These are phyloP conservation scores for Galium porrigens DNA, from an alignment of 305 asterid genomes.

Conservation along the genomic window DNA sequence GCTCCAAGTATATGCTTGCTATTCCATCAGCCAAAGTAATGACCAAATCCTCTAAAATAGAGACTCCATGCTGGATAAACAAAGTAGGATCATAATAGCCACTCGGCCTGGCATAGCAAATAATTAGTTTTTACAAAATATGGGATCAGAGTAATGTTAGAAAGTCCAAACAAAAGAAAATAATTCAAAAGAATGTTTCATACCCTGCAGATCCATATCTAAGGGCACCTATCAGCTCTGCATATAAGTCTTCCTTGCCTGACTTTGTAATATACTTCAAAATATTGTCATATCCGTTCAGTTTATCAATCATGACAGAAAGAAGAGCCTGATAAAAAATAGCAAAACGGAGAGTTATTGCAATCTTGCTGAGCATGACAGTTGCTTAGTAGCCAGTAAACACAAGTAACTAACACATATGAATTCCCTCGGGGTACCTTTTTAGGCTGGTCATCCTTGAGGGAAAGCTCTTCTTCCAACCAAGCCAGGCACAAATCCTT, in stretches of 20 bases:
- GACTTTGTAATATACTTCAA: conserved; percentile 58
- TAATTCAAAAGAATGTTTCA: not conserved
- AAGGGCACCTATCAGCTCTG: conserved; percentile 63
- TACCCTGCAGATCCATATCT: conserved; percentile 69
- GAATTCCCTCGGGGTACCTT: conserved; percentile 34
- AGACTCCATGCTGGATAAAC: conserved; percentile 60
- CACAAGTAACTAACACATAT: not conserved
- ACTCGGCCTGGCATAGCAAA: conserved; percentile 40
- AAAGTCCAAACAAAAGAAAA: conserved; percentile 1
- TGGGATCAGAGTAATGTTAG: not conserved
- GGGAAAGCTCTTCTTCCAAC: conserved; percentile 71
- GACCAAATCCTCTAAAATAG: conserved; percentile 76
- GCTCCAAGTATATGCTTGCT: conserved; percentile 91
- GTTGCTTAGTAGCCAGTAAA: conserved; percentile 1
- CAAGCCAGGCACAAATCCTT: conserved; percentile 65
- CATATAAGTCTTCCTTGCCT: conserved; percentile 70
- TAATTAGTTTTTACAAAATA: conserved; percentile 7
- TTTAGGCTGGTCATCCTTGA: conserved; percentile 36
- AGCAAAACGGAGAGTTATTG: conserved; percentile 8
- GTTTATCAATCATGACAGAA: conserved; percentile 36
- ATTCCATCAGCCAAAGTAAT: conserved; percentile 80
- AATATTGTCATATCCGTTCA: conserved; percentile 45
- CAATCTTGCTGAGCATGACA: conserved; percentile 2
- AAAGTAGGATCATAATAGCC: conserved; percentile 49
- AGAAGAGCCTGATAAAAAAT: conserved; percentile 44